These are phyloP conservation scores for Ophiostoma ips DNA, from an alignment of 2,329 filamentous ascomycete genomes.

Conservation along the genomic window DNA sequence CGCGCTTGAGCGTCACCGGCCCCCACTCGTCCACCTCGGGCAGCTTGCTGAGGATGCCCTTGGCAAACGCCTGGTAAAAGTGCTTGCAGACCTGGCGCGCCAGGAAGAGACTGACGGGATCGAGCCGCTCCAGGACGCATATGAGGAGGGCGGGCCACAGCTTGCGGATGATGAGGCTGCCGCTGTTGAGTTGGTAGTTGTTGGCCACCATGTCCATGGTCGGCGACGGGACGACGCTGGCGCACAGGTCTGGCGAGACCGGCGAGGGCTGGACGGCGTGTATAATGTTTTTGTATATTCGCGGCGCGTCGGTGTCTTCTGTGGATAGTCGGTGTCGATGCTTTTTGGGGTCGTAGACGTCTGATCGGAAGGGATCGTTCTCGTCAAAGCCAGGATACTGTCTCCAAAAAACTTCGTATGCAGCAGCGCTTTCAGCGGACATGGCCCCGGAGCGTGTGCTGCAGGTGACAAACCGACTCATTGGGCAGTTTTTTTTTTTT, in stretches of 20 bases:
- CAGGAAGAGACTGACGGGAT: not conserved
- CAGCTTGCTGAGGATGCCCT: not conserved
- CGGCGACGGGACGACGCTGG: too few species aligned
- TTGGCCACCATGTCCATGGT: too few species aligned
- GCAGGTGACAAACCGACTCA: too few species aligned
- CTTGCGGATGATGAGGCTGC: not conserved
- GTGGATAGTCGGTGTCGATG: not conserved
- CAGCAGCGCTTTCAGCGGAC: too few species aligned
- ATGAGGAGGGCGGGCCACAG: not conserved
- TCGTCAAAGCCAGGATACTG: not conserved
- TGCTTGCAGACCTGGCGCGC: not conserved
- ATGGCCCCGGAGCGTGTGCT: too few species aligned
- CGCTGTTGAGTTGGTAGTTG: too few species aligned
- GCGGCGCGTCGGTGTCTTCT: too few species aligned
- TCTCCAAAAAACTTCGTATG: too few species aligned
- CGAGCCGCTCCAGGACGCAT: not conserved
- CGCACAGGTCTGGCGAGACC: too few species aligned
- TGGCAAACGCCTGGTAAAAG: not conserved
- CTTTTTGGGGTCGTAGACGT: not conserved
- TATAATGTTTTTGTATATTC: too few species aligned
- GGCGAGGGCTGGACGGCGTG: too few species aligned
- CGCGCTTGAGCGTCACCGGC: not conserved
- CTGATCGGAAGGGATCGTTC: not conserved
- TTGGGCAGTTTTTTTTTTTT: too few species aligned
- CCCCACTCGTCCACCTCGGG: not conserved